These are phyloP conservation scores for Botryobasidium botryosum DNA, from an alignment of 768 basidiomycete genomes.

Conservation along the genomic window DNA sequence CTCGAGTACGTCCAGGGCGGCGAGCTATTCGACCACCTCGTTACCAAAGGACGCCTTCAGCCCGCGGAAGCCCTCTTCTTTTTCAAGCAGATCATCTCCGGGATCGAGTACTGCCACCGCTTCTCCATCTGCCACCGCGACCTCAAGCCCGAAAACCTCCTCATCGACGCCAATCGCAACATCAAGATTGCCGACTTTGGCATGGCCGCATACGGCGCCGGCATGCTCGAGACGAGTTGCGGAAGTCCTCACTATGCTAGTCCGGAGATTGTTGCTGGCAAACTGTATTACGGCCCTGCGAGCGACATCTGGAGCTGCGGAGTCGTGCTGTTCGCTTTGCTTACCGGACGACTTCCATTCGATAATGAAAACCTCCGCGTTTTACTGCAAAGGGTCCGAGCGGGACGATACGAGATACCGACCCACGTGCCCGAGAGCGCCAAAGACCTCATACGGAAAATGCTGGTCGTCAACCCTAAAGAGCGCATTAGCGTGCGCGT, in stretches of 20 bases:
- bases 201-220: conserved; percentile 65
- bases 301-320: conserved; percentile 97
- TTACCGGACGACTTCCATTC: conserved; percentile 78
- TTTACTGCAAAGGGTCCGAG: conserved; percentile 67
- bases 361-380: conserved; percentile 70
- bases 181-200: conserved; percentile 96
- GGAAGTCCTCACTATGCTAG: conserved; percentile 93
- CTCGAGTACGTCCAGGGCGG: conserved; percentile 92
- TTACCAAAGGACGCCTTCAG: conserved; percentile 55
- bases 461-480: conserved; percentile 62
- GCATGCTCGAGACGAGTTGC: conserved; percentile 65
- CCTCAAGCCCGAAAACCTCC: conserved; percentile 84
- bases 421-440: conserved; percentile 48
- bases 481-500: conserved; percentile 51
- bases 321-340: conserved; percentile 78
- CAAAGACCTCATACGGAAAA: conserved; percentile 56
- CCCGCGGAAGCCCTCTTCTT: conserved; percentile 60
- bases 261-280: conserved; percentile 75
- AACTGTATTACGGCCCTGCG: conserved; percentile 68
- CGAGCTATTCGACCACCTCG: conserved; percentile 87
- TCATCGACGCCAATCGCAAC: conserved; percentile 66
- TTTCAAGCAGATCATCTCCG: conserved; percentile 87
- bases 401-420: conserved; percentile 61
- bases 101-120: conserved; percentile 84
- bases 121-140: conserved; percentile 91